These are phyloP conservation scores for Mangifera indica DNA, from an alignment of 345 rosid genomes.

Conservation along the genomic window DNA sequence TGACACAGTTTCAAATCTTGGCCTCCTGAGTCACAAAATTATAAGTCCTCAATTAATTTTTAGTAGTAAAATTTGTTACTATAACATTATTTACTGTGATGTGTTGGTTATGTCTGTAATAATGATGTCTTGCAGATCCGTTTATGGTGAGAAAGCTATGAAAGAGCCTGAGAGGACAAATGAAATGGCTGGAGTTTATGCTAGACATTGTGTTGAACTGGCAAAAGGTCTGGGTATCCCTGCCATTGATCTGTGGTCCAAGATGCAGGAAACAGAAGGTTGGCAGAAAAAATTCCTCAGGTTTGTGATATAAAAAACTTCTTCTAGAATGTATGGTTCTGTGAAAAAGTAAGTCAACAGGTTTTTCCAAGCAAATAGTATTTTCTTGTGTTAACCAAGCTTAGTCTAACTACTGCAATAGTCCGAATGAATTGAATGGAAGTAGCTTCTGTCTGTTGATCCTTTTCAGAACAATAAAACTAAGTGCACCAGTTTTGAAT, in stretches of 20 bases:
- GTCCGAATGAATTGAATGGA: conserved; percentile 1
- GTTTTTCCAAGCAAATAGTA: neutral
- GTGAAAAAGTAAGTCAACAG: neutral
- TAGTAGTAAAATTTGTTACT: neutral
- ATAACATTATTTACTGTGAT: neutral
- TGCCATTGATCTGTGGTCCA: conserved; percentile 74
- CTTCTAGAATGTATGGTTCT: neutral
- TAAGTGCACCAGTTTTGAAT: too few species aligned
- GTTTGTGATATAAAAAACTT: conserved; percentile 35
- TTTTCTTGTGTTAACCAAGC: conserved; percentile 1
- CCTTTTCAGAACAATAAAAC: neutral
- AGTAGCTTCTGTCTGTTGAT: neutral
- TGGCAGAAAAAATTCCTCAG: conserved; percentile 83
- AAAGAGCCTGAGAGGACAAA: conserved; percentile 73
- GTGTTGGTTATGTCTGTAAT: conserved; percentile 11
- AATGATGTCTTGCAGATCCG: conserved; percentile 44
- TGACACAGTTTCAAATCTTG: neutral
- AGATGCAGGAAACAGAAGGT: conserved; percentile 74
- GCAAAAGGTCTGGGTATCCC: conserved; percentile 58
- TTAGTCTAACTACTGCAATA: neutral
- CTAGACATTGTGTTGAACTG: conserved; percentile 60
- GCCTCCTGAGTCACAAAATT: neutral
- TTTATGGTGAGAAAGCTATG: conserved; percentile 72
- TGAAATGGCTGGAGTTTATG: conserved; percentile 70
- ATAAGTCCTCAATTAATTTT: neutral